Evolutionary conservation across 306 rosid genomes (phyloP), one percentile per base, ranked within the genome.

Genomic region (Senna tora): DNA sequence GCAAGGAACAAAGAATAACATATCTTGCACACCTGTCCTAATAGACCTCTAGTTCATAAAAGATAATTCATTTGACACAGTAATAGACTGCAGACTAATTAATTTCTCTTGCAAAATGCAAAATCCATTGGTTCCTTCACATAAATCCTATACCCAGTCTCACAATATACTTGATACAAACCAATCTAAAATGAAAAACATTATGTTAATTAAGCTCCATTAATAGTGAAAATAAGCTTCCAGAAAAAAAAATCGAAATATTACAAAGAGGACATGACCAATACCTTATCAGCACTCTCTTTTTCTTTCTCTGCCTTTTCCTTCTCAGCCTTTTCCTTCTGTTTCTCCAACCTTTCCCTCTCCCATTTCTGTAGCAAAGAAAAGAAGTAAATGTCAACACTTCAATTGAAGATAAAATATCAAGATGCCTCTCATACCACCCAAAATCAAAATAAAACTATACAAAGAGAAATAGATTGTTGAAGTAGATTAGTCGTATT

Each of bases 311-410:
- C 76, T 0, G 95, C 86, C 80, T 64, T 88, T 45, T 68, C 86
- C 74, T 84, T 90, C 28, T 82, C 90, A 73, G 82, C 83, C 73
- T 81, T 80, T 30, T 42, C 74, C 90, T 75, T 89, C 85, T 3
- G 87, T 60, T 89, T 89, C 89, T 89, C 96, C 87, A 81, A 55
- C 79, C 25, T 90, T 41, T 92, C 98, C 79, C 87, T 85, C 83
- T 92, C 98, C 96, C 87, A 85, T 90, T 85, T 88, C 98, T 92
- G 50, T 54, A 75, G 21, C 52, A 41, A 74, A 64, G 58, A n/a
- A 74, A 36, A n/a, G n/a, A n/a, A 56, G 25, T 17, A 0, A 57
- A 33, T n/a, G 13, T 25, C 15, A 45, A 47, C 14, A 8, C 6
- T 22, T 22, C 14, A 61, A n/a, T 9, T 15, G 4, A 19, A 12